phyloP scores from a whole-genome alignment of 805 yeast genomes.

The Kazachstania psychrophila region DNA sequence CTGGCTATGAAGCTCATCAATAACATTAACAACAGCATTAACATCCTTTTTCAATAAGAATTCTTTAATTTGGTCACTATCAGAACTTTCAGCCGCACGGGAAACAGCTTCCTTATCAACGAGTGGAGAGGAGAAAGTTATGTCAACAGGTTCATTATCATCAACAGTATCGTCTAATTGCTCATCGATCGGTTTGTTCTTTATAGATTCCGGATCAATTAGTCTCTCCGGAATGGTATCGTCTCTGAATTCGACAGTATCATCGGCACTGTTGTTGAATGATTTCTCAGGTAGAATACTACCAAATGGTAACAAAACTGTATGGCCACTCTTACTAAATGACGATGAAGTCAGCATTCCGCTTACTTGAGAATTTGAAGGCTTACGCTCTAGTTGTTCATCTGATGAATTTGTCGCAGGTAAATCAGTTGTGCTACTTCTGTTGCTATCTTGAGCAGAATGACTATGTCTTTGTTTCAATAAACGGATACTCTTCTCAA shows the following conservation, averaged over 20 bases:
- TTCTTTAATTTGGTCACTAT: constrained; percentile 33
- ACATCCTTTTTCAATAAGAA: constrained; percentile 33
- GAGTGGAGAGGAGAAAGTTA: background rate
- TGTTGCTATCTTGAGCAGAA: background rate
- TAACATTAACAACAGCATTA: constrained; percentile 31
- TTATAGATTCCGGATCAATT: constrained; percentile 5
- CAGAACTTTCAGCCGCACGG: constrained; percentile 25
- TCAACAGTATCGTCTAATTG: background rate
- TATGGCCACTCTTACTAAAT: constrained; percentile 24
- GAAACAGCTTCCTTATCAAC: constrained; percentile 20
- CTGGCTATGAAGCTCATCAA: constrained; percentile 33
- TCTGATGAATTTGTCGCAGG: constrained; percentile 3
- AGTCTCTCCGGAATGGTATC: constrained; percentile 3
- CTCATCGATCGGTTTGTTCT: background rate
- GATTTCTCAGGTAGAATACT: constrained; percentile 22
- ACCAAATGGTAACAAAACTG: constrained; percentile 32
- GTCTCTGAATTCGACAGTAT: constrained; percentile 23
- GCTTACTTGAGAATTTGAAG: background rate
- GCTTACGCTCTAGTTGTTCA: background rate
- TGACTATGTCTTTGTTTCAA: constrained; percentile 23
- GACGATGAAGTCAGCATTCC: constrained; percentile 19
- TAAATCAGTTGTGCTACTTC: background rate
- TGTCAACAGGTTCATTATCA: constrained; percentile 1
- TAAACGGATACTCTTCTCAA: constrained; percentile 43
- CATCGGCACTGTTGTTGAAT: constrained; percentile 25